Conservation (phyloP, 257 asterid species). For the Catharanthus roseus region DNA sequence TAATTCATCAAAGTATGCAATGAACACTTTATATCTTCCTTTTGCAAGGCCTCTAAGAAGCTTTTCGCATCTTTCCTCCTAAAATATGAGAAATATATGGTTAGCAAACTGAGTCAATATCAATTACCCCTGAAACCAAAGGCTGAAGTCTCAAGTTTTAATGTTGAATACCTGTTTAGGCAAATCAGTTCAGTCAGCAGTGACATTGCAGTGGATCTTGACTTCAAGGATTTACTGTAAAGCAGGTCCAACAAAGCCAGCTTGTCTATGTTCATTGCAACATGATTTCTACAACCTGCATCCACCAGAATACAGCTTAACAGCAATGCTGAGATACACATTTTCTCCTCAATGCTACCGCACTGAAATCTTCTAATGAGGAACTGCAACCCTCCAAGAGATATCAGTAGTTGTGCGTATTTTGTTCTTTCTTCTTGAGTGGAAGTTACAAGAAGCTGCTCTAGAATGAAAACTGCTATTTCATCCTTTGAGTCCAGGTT, state of each 20-base stretch:
- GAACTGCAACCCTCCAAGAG: slow-evolving; percentile 56
- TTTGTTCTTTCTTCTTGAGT: slow-evolving; percentile 40
- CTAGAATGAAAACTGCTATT: slow-evolving; percentile 32
- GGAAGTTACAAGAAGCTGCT: slow-evolving; percentile 41
- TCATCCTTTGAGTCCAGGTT: slow-evolving; percentile 24
- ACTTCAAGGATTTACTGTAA: slow-evolving; percentile 28
- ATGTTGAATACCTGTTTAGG: slow-evolving; percentile 51
- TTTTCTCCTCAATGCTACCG: slow-evolving; percentile 43
- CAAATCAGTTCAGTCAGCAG: slow-evolving; percentile 56
- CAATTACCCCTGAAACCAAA: background rate
- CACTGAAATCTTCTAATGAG: slow-evolving; percentile 39
- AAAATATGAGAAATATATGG: slow-evolving; percentile 9
- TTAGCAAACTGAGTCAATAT: background rate
- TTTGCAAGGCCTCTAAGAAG: slow-evolving; percentile 42
- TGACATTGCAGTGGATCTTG: slow-evolving; percentile 30
- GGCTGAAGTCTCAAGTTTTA: background rate
- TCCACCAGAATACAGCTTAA: slow-evolving; percentile 54
- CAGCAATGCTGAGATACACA: slow-evolving; percentile 33
- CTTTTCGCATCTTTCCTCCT: slow-evolving; percentile 53
- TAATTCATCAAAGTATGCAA: slow-evolving; percentile 37
- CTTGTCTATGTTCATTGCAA: slow-evolving; percentile 38
- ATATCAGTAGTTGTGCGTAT: slow-evolving; percentile 38
- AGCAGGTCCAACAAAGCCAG: slow-evolving; percentile 43
- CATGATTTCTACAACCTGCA: slow-evolving; percentile 35
- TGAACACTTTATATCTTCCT: slow-evolving; percentile 36